phyloP scores from a whole-genome alignment of 176 grass and related monocot species.

The Metroxylon sagu region DNA sequence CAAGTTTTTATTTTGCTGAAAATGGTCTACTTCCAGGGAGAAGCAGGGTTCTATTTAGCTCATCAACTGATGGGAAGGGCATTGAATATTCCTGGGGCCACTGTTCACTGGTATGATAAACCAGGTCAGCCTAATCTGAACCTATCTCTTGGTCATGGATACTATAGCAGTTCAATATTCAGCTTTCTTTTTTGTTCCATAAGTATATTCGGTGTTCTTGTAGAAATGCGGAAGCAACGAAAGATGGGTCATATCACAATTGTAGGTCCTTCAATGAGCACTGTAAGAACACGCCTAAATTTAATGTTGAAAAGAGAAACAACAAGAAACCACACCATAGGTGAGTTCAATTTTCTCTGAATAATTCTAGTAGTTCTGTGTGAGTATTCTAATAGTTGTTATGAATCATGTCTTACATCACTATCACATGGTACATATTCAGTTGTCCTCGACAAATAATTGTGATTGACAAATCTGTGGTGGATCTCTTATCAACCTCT shows the following conservation, averaged over 20 bases:
- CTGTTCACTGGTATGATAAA: slow-evolving; percentile 92
- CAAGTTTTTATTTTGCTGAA: slow-evolving; percentile 6
- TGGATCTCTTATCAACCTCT: too few relatives aligned
- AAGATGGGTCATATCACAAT: slow-evolving; percentile 98
- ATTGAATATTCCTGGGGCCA: slow-evolving; percentile 55
- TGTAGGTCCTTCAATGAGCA: slow-evolving; percentile 62
- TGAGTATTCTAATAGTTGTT: too few relatives aligned
- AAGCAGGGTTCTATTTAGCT: slow-evolving; percentile 53
- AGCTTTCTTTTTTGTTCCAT: too few relatives aligned
- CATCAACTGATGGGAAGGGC: slow-evolving; percentile 64
- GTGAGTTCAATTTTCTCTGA: not conserved
- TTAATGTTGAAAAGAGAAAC: slow-evolving; percentile 51
- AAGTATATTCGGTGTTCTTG: slow-evolving; percentile 12
- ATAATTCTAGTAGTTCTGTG: too few relatives aligned
- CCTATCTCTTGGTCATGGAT: not conserved
- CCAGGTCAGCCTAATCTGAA: slow-evolving; percentile 50
- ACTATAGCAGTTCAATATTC: too few relatives aligned
- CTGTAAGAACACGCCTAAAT: slow-evolving; percentile 46
- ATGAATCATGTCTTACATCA: too few relatives aligned
- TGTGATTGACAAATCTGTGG: too few relatives aligned
- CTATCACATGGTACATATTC: too few relatives aligned
- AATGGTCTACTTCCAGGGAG: slow-evolving; percentile 38
- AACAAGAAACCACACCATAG: slow-evolving; percentile 12
- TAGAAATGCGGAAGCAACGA: slow-evolving; percentile 74
- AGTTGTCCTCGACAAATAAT: too few relatives aligned